Conservation (phyloP, 139 green algal species). For the Chlorella sp. region DNA sequence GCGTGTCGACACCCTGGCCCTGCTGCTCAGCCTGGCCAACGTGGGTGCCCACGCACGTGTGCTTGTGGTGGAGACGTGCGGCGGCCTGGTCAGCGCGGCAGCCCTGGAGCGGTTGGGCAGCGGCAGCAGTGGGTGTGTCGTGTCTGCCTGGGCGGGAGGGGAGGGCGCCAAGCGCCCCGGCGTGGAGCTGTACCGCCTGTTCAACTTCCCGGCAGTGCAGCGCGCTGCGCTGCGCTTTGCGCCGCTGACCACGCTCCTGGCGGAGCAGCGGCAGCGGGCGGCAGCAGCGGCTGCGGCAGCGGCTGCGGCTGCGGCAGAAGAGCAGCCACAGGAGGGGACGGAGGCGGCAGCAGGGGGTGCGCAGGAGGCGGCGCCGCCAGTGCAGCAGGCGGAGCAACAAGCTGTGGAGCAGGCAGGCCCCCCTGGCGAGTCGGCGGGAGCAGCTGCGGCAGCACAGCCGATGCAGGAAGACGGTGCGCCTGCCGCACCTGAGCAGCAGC, state of each 20-base stretch:
- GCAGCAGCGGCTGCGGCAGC: not conserved
- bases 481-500: not conserved
- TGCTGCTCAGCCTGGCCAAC: conserved; percentile 82
- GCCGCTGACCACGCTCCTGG: conserved; percentile 43
- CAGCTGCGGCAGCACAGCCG: not conserved
- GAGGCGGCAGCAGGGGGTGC: not conserved
- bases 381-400: conserved; percentile 9
- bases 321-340: not conserved
- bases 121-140: conserved; percentile 55
- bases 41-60: conserved; percentile 66
- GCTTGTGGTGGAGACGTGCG: conserved; percentile 79
- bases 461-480: conserved; percentile 54
- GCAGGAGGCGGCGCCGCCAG: conserved; percentile 4
- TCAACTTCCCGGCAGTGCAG: conserved; percentile 63
- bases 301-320: not conserved
- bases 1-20: conserved; percentile 74
- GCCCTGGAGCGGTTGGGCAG: conserved; percentile 82
- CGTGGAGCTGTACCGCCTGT: conserved; percentile 32
- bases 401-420: not conserved
- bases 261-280: conserved; percentile 17
- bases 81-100: conserved; percentile 73
- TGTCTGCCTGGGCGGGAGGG: conserved; percentile 41
- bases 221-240: conserved; percentile 45
- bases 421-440: not conserved
- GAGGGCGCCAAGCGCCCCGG: conserved; percentile 32